phyloP scores from a whole-genome alignment of 1,284 basidiomycete genomes.

The Ceratobasidium sp. region DNA sequence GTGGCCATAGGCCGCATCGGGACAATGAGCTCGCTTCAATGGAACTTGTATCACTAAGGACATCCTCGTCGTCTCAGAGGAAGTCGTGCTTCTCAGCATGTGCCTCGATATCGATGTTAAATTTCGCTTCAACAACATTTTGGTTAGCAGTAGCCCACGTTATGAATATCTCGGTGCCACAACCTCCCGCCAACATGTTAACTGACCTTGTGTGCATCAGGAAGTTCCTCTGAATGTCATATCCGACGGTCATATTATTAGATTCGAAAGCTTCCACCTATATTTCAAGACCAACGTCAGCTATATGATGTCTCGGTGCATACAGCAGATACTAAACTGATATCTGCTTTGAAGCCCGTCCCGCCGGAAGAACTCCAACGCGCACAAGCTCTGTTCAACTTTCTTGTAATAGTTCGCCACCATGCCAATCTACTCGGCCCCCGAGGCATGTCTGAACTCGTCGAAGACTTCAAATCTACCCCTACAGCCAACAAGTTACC shows the following conservation, averaged over 20 bases:
- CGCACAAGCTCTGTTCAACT: constrained; percentile 36
- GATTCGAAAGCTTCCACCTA: constrained; percentile 8
- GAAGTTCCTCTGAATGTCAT: constrained; percentile 28
- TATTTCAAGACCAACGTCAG: constrained; percentile 34
- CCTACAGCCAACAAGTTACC: neutral
- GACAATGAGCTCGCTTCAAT: constrained; percentile 7
- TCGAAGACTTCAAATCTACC: constrained; percentile 29
- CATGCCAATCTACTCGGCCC: constrained; percentile 4
- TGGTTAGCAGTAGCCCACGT: neutral
- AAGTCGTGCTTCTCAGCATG: constrained; percentile 9
- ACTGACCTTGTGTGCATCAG: neutral
- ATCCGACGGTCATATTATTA: constrained; percentile 29
- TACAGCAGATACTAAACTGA: neutral
- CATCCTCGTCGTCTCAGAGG: constrained; percentile 12
- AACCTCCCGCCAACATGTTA: neutral
- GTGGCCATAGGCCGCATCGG: neutral
- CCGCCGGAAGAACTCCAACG: constrained; percentile 11
- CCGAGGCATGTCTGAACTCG: constrained; percentile 12
- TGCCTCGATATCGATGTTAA: constrained; percentile 9
- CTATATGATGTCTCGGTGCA: neutral
- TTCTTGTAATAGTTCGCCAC: constrained; percentile 23
- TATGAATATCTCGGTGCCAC: neutral
- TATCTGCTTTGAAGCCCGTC: constrained; percentile 2
- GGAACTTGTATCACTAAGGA: neutral
- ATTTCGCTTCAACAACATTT: constrained; percentile 31